Percentiles rank a stretch among this genome's conserved stretches.
Conservation (phyloP, 805 yeast species). For the Wickerhamiella cacticola region DNA sequence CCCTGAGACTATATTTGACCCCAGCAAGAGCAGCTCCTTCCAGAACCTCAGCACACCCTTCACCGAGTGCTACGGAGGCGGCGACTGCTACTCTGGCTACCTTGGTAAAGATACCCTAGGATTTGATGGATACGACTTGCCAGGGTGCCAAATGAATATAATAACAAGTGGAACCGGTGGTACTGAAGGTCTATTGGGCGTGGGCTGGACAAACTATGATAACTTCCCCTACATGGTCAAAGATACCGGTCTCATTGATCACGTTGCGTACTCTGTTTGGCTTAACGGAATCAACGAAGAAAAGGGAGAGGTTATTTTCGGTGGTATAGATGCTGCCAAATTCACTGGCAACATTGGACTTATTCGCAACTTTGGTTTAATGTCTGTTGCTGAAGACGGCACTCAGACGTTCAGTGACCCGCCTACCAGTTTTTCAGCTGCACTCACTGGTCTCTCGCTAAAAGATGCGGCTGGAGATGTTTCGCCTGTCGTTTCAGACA, state of each 20-base stretch:
- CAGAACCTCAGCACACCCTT: conserved; percentile 15
- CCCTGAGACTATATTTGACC: conserved; percentile 20
- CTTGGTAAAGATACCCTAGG: conserved; percentile 39
- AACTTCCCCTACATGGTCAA: conserved; percentile 20
- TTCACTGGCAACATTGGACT: conserved; percentile 34
- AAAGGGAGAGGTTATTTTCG: conserved; percentile 33
- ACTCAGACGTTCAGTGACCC: background rate
- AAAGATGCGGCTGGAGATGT: background rate
- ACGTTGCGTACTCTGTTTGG: conserved; percentile 31
- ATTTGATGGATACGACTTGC: conserved; percentile 34
- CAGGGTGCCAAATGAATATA: conserved; percentile 52
- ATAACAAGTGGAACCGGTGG: conserved; percentile 41
- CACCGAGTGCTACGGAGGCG: conserved; percentile 31
- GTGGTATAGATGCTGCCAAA: conserved; percentile 41
- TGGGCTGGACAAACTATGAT: conserved; percentile 34
- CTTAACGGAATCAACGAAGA: conserved; percentile 23
- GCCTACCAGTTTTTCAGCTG: background rate
- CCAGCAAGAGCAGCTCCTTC: conserved; percentile 20
- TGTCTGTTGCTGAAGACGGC: background rate
- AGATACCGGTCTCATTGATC: conserved; percentile 28
- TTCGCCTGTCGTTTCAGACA: background rate
- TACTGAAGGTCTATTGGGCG: conserved; percentile 13
- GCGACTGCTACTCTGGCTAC: conserved; percentile 41
- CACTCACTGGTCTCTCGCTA: background rate
- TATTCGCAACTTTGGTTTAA: conserved; percentile 24